Evolutionary conservation across 306 rosid species (phyloP).

Genomic region (Quillaja saponaria): DNA sequence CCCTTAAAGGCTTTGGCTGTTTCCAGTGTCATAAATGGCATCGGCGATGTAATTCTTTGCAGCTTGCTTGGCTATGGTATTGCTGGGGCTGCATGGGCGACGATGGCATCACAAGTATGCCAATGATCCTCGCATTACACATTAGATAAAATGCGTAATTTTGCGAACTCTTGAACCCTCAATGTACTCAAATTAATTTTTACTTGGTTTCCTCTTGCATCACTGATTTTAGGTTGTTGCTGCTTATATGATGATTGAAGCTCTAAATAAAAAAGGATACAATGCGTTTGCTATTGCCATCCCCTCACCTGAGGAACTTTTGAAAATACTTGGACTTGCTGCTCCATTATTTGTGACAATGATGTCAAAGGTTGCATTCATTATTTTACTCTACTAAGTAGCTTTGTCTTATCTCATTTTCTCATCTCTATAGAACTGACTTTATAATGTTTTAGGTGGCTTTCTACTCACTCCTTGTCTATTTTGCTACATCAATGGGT

Average conservation of each 20-base stretch:
- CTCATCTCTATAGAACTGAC: not conserved
- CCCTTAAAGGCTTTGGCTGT: constrained; percentile 74
- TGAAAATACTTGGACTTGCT: constrained; percentile 59
- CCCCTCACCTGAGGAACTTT: constrained; percentile 68
- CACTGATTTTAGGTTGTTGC: constrained; percentile 68
- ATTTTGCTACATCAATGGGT: constrained; percentile 87
- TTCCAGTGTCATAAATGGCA: constrained; percentile 60
- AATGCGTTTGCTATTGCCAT: constrained; percentile 59
- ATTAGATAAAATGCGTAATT: constrained; percentile 7
- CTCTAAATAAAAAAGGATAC: constrained; percentile 74
- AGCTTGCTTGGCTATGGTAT: constrained; percentile 62
- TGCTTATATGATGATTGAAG: constrained; percentile 78
- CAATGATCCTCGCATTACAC: constrained; percentile 21
- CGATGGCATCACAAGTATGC: constrained; percentile 72
- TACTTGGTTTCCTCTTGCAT: constrained; percentile 11
- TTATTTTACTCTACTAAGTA: constrained; percentile 15
- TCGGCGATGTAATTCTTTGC: constrained; percentile 68
- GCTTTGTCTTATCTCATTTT: constrained; percentile 10
- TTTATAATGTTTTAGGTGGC: constrained; percentile 58
- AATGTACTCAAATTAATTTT: constrained; percentile 21
- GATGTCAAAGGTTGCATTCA: constrained; percentile 73
- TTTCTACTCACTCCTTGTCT: constrained; percentile 72
- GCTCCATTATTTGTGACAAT: constrained; percentile 76
- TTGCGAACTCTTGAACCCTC: constrained; percentile 16
- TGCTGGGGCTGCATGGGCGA: constrained; percentile 88